Conservation (phyloP, 108 stramenopile species). For the Nannochloropsis salina region DNA sequence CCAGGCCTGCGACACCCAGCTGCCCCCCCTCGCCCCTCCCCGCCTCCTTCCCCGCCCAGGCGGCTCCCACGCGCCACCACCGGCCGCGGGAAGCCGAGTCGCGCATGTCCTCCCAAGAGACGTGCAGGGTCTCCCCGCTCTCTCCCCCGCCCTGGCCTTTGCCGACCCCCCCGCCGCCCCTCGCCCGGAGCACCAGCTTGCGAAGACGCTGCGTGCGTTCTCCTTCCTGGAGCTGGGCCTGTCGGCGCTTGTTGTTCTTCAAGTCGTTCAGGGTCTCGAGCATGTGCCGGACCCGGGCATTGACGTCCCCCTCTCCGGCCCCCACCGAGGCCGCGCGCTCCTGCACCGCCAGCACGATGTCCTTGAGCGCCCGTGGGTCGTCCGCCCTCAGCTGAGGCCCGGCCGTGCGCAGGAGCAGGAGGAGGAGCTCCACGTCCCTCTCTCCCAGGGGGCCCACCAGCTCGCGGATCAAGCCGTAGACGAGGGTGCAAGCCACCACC, state of each 20-base stretch:
- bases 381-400: constrained; percentile 78
- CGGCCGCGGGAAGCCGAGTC: constrained; percentile 73
- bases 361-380: constrained; percentile 80
- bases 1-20: not conserved
- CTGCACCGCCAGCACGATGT: constrained; percentile 79
- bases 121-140: constrained; percentile 65
- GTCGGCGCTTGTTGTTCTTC: constrained; percentile 81
- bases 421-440: constrained; percentile 74
- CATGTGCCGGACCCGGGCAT: constrained; percentile 72
- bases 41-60: constrained; percentile 66
- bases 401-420: constrained; percentile 73
- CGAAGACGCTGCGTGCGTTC: constrained; percentile 66
- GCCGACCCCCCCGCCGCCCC: constrained; percentile 54
- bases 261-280: constrained; percentile 78
- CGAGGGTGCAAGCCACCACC: constrained; percentile 74
- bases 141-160: constrained; percentile 45
- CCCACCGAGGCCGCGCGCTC: constrained; percentile 34
- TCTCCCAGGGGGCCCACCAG: constrained; percentile 63
- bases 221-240: constrained; percentile 61
- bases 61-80: constrained; percentile 90
- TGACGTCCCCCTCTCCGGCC: not conserved
- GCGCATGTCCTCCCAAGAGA: constrained; percentile 69
- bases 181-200: constrained; percentile 72
- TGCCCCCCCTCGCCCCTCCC: not conserved
- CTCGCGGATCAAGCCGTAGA: constrained; percentile 77